A percentile compares a stretch with the other conserved stretches of the same genome.
Conservation (phyloP, 169 alveolate genomes). For the Cryptosporidium xiaoi region DNA sequence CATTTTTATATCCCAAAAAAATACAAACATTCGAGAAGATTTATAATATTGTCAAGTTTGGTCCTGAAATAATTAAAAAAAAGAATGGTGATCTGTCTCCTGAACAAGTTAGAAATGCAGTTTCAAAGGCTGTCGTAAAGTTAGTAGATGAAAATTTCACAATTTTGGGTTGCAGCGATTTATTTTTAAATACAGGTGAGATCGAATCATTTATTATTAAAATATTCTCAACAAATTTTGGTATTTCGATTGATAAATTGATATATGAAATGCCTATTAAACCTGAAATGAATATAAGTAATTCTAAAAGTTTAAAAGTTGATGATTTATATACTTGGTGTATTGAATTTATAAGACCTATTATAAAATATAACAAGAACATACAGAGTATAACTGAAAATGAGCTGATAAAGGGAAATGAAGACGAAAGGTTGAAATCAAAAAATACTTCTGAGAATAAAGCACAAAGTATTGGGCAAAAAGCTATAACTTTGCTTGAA, state of each 20-base stretch:
- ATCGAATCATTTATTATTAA: slow-evolving; percentile 71
- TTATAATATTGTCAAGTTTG: slow-evolving; percentile 51
- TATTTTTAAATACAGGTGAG: slow-evolving; percentile 71
- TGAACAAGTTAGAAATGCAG: slow-evolving; percentile 36
- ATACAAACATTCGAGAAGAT: slow-evolving; percentile 32
- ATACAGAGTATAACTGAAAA: slow-evolving; percentile 19
- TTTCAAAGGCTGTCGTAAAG: slow-evolving; percentile 48
- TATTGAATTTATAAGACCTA: slow-evolving; percentile 20
- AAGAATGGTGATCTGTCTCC: slow-evolving; percentile 43
- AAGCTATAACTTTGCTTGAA: slow-evolving; percentile 1
- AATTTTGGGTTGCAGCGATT: slow-evolving; percentile 32
- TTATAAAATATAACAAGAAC: slow-evolving; percentile 22
- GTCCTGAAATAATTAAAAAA: slow-evolving; percentile 52
- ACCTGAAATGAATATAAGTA: slow-evolving; percentile 32
- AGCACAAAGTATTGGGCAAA: background rate
- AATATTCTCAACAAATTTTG: slow-evolving; percentile 51
- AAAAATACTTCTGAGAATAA: background rate
- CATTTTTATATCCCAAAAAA: slow-evolving; percentile 17
- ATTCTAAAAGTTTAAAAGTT: background rate
- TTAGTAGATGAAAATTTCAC: slow-evolving; percentile 74
- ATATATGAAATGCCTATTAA: slow-evolving; percentile 36
- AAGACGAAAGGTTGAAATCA: background rate
- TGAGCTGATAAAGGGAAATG: background rate
- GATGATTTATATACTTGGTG: slow-evolving; percentile 16
- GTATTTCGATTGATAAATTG: slow-evolving; percentile 19